A percentile compares a stretch with the other conserved stretches of the same genome.
phyloP scores from a whole-genome alignment of 2,329 filamentous ascomycete genomes.

The Colletotrichum falcatum region DNA sequence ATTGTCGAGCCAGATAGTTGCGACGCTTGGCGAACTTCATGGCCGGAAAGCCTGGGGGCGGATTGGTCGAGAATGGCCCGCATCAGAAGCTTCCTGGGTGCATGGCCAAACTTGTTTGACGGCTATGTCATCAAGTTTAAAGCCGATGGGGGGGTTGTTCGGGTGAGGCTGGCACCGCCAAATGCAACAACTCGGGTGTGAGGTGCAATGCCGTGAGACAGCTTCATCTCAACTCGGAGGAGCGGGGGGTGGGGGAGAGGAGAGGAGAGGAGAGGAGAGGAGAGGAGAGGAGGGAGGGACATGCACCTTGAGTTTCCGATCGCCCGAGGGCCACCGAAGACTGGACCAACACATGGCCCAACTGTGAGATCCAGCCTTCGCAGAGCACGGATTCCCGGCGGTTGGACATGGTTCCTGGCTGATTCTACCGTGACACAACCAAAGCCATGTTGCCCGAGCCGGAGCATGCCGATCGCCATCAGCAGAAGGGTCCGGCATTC shows the following conservation, averaged over 20 bases:
- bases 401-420: not conserved
- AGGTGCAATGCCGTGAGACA: constrained; percentile 38
- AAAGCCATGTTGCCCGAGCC: constrained; percentile 26
- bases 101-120: constrained; percentile 32
- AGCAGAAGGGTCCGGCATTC: constrained; percentile 16
- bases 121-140: constrained; percentile 37
- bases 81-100: not conserved
- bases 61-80: constrained; percentile 11
- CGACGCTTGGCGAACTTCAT: constrained; percentile 34
- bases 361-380: constrained; percentile 3
- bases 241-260: constrained; percentile 8
- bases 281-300: not conserved
- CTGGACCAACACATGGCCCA: constrained; percentile 28
- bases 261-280: too few species aligned
- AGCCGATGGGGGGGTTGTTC: constrained; percentile 30
- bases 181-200: constrained; percentile 39
- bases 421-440: constrained; percentile 21
- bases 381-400: constrained; percentile 20
- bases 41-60: not conserved
- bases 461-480: constrained; percentile 38
- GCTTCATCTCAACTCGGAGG: constrained; percentile 37
- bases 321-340: constrained; percentile 38
- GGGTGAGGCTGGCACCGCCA: constrained; percentile 22
- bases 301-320: constrained; percentile 36
- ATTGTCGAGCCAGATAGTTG: constrained; percentile 10